phyloP scores from a whole-genome alignment of 2,329 filamentous ascomycete genomes.

The Cyclaneusma minus region DNA sequence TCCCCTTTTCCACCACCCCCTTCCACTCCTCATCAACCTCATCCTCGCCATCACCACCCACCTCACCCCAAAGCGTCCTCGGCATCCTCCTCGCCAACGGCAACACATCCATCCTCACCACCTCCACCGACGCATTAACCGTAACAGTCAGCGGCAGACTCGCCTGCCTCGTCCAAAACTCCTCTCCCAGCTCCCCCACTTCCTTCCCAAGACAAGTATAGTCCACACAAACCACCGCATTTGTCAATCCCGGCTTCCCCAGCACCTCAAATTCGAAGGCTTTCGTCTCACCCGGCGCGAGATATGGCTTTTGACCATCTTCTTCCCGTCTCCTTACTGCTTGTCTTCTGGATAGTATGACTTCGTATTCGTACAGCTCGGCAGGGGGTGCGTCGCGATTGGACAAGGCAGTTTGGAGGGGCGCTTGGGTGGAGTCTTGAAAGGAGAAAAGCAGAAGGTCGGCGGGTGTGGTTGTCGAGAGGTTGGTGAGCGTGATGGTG shows the following conservation, averaged over 20 bases:
- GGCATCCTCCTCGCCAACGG: slow-evolving; percentile 57
- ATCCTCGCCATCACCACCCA: slow-evolving; percentile 19
- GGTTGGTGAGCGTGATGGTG: slow-evolving; percentile 65
- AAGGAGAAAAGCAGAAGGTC: slow-evolving; percentile 82
- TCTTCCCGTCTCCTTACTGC: slow-evolving; percentile 42
- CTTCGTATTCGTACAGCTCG: slow-evolving; percentile 75
- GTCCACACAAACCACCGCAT: slow-evolving; percentile 67
- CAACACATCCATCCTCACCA: slow-evolving; percentile 64
- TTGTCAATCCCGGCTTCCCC: slow-evolving; percentile 72
- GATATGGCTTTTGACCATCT: slow-evolving; percentile 35
- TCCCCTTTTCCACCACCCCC: slow-evolving; percentile 21
- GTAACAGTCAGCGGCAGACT: slow-evolving; percentile 71
- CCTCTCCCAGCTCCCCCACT: slow-evolving; percentile 48
- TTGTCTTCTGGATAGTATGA: slow-evolving; percentile 61
- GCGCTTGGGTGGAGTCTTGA: slow-evolving; percentile 70
- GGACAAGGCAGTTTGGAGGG: slow-evolving; percentile 57
- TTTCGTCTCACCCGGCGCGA: slow-evolving; percentile 49
- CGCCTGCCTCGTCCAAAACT: slow-evolving; percentile 74
- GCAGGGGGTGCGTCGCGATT: slow-evolving; percentile 64
- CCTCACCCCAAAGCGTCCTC: slow-evolving; percentile 36
- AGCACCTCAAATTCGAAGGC: slow-evolving; percentile 74
- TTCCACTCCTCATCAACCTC: slow-evolving; percentile 29
- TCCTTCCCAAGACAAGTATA: slow-evolving; percentile 68
- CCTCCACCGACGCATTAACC: slow-evolving; percentile 79
- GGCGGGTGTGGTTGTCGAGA: slow-evolving; percentile 52